Evolutionary conservation across 1,284 basidiomycete species (phyloP).

Genomic region (Mycosarcoma mackinlayi): DNA sequence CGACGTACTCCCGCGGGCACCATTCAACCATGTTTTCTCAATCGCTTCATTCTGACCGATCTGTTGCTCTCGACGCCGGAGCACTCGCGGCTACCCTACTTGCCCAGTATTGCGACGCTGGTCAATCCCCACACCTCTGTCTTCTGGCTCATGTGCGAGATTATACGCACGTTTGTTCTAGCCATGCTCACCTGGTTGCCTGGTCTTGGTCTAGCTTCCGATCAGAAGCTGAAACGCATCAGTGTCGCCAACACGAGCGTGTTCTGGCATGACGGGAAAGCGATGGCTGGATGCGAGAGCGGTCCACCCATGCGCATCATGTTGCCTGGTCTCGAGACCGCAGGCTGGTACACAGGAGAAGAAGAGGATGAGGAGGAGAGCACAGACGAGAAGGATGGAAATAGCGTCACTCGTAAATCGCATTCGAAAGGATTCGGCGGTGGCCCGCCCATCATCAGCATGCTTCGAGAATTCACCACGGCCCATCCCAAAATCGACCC

Average conservation of each 20-base stretch:
- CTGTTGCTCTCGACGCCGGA: slow-evolving; percentile 63
- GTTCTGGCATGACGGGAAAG: slow-evolving; percentile 70
- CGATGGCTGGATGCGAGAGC: slow-evolving; percentile 71
- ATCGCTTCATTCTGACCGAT: slow-evolving; percentile 69
- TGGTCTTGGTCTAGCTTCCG: slow-evolving; percentile 29
- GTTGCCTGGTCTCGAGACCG: slow-evolving; percentile 71
- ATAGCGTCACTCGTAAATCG: background rate
- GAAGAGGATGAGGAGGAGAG: slow-evolving; percentile 34
- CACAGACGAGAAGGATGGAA: background rate
- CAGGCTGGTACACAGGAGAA: slow-evolving; percentile 69
- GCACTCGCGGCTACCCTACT: slow-evolving; percentile 63
- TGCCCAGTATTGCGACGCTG: slow-evolving; percentile 71
- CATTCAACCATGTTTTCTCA: slow-evolving; percentile 67
- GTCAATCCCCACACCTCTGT: slow-evolving; percentile 70
- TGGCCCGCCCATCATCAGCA: slow-evolving; percentile 39
- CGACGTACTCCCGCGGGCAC: slow-evolving; percentile 34
- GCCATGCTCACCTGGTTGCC: slow-evolving; percentile 66
- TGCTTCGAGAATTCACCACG: slow-evolving; percentile 71
- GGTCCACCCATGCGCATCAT: slow-evolving; percentile 71
- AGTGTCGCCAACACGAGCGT: slow-evolving; percentile 71
- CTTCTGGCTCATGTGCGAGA: slow-evolving; percentile 68
- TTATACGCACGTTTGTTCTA: slow-evolving; percentile 67
- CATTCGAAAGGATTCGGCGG: slow-evolving; percentile 35
- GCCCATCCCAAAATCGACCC: slow-evolving; percentile 71
- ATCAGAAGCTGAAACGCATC: slow-evolving; percentile 48